A percentile compares a stretch with the other conserved stretches of the same genome.
Evolutionary conservation across 768 basidiomycete species (phyloP).

Genomic region (Phlebiopsis gigantea): DNA sequence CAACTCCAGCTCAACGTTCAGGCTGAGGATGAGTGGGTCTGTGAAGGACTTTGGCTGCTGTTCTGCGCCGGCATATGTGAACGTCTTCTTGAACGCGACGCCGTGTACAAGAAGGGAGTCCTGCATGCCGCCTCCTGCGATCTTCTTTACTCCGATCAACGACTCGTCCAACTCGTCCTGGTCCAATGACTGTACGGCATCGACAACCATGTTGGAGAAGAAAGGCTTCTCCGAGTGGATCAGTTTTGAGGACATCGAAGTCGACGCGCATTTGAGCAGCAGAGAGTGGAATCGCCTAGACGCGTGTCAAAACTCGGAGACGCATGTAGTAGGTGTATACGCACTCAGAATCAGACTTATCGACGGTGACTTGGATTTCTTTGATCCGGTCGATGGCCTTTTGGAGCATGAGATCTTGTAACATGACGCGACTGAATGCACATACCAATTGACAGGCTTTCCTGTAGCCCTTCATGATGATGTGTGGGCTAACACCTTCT

Average conservation of each 20-base stretch:
- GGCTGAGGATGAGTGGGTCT: slow-evolving; percentile 83
- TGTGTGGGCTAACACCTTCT: slow-evolving; percentile 95
- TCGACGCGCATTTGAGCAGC: slow-evolving; percentile 93
- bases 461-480: slow-evolving; percentile 96
- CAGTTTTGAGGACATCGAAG: slow-evolving; percentile 99
- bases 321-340: slow-evolving; percentile 23
- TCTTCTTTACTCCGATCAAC: slow-evolving; percentile 96
- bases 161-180: slow-evolving; percentile 93
- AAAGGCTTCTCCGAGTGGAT: slow-evolving; percentile 99
- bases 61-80: slow-evolving; percentile 98
- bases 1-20: slow-evolving; percentile 97
- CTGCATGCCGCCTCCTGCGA: slow-evolving; percentile 96
- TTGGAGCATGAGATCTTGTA: slow-evolving; percentile 13
- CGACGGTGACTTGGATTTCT: slow-evolving; percentile 84
- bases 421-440: slow-evolving; percentile 4
- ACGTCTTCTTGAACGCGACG: slow-evolving; percentile 99
- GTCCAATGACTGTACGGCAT: slow-evolving; percentile 90
- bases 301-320: background rate
- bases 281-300: slow-evolving; percentile 87
- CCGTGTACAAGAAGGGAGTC: slow-evolving; percentile 87
- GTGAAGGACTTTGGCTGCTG: slow-evolving; percentile 85
- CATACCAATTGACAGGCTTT: slow-evolving; percentile 81
- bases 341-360: slow-evolving; percentile 87
- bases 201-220: slow-evolving; percentile 98
- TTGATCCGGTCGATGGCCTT: slow-evolving; percentile 86